Conservation (phyloP, 2,329 filamentous ascomycete species). For the Trichophyton mentagrophytes region DNA sequence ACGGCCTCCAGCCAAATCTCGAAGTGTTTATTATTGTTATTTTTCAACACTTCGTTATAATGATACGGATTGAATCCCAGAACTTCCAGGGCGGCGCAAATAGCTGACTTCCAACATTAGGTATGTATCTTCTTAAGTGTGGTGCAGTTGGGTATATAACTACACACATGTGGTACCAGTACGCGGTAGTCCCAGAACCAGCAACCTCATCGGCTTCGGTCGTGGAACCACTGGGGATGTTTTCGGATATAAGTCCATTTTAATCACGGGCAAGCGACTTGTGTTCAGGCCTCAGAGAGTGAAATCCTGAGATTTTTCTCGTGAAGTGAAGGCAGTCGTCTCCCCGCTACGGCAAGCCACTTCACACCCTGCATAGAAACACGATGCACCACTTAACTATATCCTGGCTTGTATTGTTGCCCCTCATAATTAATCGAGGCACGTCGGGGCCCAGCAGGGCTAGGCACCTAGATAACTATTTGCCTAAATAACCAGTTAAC, state of each 20-base stretch:
- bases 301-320: neutral
- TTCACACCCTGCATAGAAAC: neutral
- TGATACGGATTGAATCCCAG: neutral
- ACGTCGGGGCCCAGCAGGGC: too few relatives aligned
- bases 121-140: neutral
- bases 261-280: neutral
- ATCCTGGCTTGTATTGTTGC: neutral
- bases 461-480: too few relatives aligned
- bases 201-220: slow-evolving; percentile 6
- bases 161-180: slow-evolving; percentile 9
- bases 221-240: neutral
- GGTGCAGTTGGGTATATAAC: neutral
- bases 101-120: neutral
- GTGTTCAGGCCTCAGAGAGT: neutral
- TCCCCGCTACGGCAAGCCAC: neutral
- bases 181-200: slow-evolving; percentile 6
- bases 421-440: neutral
- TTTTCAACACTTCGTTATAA: neutral
- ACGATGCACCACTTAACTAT: neutral
- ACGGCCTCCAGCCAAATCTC: neutral
- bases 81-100: neutral
- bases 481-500: neutral
- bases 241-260: neutral
- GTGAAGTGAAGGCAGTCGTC: neutral
- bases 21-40: neutral